Base-by-base conservation (phyloP, 2,329 filamentous ascomycete species). In the Cercospora sp. region DNA sequence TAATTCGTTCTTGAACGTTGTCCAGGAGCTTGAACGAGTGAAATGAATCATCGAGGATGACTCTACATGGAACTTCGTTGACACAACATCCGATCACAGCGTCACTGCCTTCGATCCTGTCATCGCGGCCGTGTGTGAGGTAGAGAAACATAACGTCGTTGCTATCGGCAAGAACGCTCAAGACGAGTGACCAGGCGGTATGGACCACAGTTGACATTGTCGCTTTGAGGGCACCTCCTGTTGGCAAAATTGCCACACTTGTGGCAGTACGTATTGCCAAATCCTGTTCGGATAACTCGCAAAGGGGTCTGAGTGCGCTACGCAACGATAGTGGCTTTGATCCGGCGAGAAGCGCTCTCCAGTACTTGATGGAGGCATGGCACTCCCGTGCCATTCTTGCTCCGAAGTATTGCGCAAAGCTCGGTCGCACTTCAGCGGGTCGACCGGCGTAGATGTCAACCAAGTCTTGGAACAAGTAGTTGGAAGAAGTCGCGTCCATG, bases 351-450 rank as follows among this genome's bases (percentile, higher is more conserved):
- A 51, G 45, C 5, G 8, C 9, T 20, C 20, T 23, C 45, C 45
- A 51, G 20, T 51, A 26, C 20, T 51, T 9, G 9, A 26, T 0
- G 20, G 20, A 51, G 20, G 3, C 2, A 13, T 7, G n/a, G 3
- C 0, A 3, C 1, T 23, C 3, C 20, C 3, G 1, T 0, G 4
- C 0, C 4, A 23, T 1, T 51, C 45, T 51, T 26, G 6, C 10
- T 23, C 5, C 20, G 10, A 23, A 16, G 45, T 51, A 26, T 51
- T 20, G 45, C 18, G 45, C 18, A 6, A 51, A 51, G 20, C 45
- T 51, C 10, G 45, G 20, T 51, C 45, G 13, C 10, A 5, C 18
- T 13, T 26, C 20, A 51, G 45, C 10, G 9, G 10, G 4, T 6
- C 20, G 45, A 3, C 45, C 45, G 10, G 45, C 20, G 10, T 51